These are phyloP conservation scores for Draba incana DNA, from an alignment of 345 rosid species.

Conservation along the genomic window DNA sequence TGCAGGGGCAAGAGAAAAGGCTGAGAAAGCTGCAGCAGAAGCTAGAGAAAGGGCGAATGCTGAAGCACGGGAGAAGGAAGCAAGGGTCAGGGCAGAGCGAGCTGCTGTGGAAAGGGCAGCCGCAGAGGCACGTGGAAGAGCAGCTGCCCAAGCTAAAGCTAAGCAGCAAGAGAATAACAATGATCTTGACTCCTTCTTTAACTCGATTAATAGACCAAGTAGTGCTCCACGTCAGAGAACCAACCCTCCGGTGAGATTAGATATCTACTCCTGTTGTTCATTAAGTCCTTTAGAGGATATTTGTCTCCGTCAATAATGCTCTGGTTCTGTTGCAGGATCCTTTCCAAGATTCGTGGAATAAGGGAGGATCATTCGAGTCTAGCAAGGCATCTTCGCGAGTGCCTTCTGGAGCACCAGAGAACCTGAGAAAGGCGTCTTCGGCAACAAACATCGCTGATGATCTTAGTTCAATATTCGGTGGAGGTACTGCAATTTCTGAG, in stretches of 20 bases:
- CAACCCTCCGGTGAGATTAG: conserved; percentile 59
- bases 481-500: conserved; percentile 54
- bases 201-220: conserved; percentile 67
- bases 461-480: conserved; percentile 85
- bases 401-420: conserved; percentile 62
- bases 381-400: conserved; percentile 59
- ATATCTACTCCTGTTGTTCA: conserved; percentile 28
- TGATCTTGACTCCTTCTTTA: conserved; percentile 91
- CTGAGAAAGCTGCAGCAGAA: conserved; percentile 89
- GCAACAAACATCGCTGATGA: conserved; percentile 74
- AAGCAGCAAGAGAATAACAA: conserved; percentile 66
- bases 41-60: conserved; percentile 71
- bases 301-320: conserved; percentile 31
- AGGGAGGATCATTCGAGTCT: conserved; percentile 68
- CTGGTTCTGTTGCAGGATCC: conserved; percentile 62
- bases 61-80: conserved; percentile 68
- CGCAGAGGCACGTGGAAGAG: conserved; percentile 73
- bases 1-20: conserved; percentile 78
- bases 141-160: conserved; percentile 67
- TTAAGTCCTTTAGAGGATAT: conserved; percentile 10
- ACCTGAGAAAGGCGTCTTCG: conserved; percentile 82
- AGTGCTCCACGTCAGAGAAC: conserved; percentile 90
- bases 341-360: conserved; percentile 66
- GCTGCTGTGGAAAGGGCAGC: conserved; percentile 90
- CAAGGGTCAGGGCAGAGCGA: conserved; percentile 66